phyloP scores from a whole-genome alignment of 1,139 yeast species.

The Maudiozyma humilis region DNA sequence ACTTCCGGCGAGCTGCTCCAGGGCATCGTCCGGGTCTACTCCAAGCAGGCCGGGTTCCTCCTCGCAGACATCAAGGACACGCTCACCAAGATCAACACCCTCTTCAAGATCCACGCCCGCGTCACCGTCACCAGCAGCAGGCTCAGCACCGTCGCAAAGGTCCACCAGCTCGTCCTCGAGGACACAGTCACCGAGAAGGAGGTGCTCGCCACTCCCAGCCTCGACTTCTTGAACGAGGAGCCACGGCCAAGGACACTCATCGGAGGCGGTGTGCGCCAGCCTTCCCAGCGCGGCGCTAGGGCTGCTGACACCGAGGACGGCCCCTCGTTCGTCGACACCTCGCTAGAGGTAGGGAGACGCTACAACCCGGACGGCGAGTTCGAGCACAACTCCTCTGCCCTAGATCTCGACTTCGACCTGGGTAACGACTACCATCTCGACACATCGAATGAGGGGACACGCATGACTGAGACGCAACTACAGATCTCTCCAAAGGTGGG shows the following conservation, averaged over 20 bases:
- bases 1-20: conserved; percentile 80
- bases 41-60: conserved; percentile 75
- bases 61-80: conserved; percentile 82
- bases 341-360: conserved; percentile 30
- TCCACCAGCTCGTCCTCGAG: conserved; percentile 52
- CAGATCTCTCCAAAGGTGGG: neutral
- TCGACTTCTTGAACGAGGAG: conserved; percentile 36
- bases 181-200: conserved; percentile 79
- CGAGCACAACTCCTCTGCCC: conserved; percentile 20
- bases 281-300: conserved; percentile 16
- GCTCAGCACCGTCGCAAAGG: conserved; percentile 44
- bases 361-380: conserved; percentile 34
- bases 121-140: conserved; percentile 35
- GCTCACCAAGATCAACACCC: conserved; percentile 60
- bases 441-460: conserved; percentile 11
- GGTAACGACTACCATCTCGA: conserved; percentile 7
- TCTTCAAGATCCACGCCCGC: conserved; percentile 46
- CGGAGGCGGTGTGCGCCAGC: conserved; percentile 15
- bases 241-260: conserved; percentile 7
- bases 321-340: conserved; percentile 22
- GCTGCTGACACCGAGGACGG: conserved; percentile 15
- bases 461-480: conserved; percentile 2
- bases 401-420: conserved; percentile 30
- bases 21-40: conserved; percentile 84
- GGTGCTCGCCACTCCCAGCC: conserved; percentile 56